Evolutionary conservation across 2,329 filamentous ascomycete species (phyloP).

Genomic region (Cladorrhinum sp.): DNA sequence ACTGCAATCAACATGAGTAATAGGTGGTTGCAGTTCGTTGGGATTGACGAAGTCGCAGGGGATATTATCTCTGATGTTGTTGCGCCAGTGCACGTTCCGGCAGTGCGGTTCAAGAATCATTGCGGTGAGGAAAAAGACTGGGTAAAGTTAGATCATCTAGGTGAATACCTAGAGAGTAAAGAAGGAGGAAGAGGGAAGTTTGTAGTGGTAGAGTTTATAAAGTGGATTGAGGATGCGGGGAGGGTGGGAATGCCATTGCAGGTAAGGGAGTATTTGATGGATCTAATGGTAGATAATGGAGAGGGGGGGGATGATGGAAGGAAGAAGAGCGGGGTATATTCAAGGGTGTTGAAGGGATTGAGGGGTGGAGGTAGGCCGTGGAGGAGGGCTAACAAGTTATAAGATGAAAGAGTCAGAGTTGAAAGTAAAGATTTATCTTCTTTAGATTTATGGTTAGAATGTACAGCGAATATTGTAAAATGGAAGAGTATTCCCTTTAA

Average conservation of each 20-base stretch:
- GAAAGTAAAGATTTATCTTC: no score
- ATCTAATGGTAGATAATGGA: background rate
- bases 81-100: background rate
- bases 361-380: background rate
- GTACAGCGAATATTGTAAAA: no score
- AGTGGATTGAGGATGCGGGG: background rate
- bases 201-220: background rate
- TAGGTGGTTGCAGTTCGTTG: constrained; percentile 1
- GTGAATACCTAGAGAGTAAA: background rate
- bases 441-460: no score
- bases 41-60: background rate
- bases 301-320: no score
- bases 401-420: no score
- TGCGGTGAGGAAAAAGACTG: background rate
- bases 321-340: background rate
- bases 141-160: background rate
- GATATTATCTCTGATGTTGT: background rate
- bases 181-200: background rate
- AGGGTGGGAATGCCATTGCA: background rate
- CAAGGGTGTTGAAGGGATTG: background rate
- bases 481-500: no score
- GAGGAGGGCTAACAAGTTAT: constrained; percentile 3
- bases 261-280: background rate
- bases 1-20: background rate
- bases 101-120: background rate